Percentiles rank a stretch among this genome's conserved stretches.
These are phyloP conservation scores for Cornus controversa DNA, from an alignment of 148 eudicot genomes.

Conservation along the genomic window DNA sequence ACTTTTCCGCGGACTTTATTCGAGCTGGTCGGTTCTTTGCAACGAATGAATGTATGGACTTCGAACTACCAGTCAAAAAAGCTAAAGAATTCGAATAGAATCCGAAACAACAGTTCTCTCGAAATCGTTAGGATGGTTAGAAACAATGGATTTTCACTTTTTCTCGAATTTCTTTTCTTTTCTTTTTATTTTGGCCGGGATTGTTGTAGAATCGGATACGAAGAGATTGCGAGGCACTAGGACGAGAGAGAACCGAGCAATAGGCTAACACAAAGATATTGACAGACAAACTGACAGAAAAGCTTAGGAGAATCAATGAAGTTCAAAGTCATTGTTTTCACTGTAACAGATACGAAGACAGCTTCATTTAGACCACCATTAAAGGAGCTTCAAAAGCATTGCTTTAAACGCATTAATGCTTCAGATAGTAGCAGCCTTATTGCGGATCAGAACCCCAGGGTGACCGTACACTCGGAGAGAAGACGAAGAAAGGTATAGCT, in stretches of 20 bases:
- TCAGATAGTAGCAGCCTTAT: not conserved
- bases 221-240: slow-evolving; percentile 1
- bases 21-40: not conserved
- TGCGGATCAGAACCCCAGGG: slow-evolving; percentile 4
- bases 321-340: slow-evolving; percentile 12
- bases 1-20: not conserved
- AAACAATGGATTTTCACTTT: slow-evolving; percentile 8
- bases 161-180: not conserved
- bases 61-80: slow-evolving; percentile 3
- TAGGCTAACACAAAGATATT: not conserved
- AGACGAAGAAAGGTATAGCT: not conserved
- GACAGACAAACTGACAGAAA: not conserved
- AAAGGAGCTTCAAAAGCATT: slow-evolving; percentile 5
- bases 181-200: not conserved
- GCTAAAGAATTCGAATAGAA: slow-evolving; percentile 10
- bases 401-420: not conserved
- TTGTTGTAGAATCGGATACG: slow-evolving; percentile 22
- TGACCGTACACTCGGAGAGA: slow-evolving; percentile 13
- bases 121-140: not conserved
- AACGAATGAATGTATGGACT: not conserved
- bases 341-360: not conserved
- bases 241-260: slow-evolving; percentile 10
- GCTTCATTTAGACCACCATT: slow-evolving; percentile 12
- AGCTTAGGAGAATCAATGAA: not conserved
- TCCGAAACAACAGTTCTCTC: not conserved